phyloP scores from a whole-genome alignment of 371 early-diverging fungal species.

The Rhizomucor pusillus region DNA sequence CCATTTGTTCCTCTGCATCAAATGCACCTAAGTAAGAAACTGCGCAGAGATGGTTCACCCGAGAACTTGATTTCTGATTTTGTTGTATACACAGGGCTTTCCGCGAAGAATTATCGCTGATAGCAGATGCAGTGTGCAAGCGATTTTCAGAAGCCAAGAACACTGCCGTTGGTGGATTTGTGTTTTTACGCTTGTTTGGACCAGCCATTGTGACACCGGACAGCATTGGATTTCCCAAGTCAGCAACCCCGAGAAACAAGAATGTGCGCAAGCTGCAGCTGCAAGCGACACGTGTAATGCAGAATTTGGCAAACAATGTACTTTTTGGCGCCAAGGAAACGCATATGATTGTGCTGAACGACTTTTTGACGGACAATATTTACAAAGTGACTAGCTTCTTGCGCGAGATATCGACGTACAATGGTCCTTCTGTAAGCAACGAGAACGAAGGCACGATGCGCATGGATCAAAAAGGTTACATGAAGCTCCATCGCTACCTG shows the following conservation, averaged over 20 bases:
- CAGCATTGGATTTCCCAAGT: constrained; percentile 47
- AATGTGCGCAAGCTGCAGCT: constrained; percentile 76
- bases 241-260: constrained; percentile 27
- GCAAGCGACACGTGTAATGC: constrained; percentile 91
- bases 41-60: too few relatives aligned
- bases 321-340: constrained; percentile 91
- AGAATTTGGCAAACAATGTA: constrained; percentile 92
- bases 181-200: constrained; percentile 92
- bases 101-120: constrained; percentile 73
- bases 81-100: constrained; percentile 39
- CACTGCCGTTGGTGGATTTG: constrained; percentile 90
- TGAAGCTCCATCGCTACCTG: constrained; percentile 64
- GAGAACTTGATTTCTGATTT: too few relatives aligned
- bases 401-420: constrained; percentile 43
- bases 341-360: constrained; percentile 85
- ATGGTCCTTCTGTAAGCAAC: neutral
- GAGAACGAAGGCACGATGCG: constrained; percentile 8
- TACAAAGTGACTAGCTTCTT: constrained; percentile 60
- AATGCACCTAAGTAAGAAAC: constrained; percentile 67
- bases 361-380: constrained; percentile 75
- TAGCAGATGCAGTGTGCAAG: constrained; percentile 72
- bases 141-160: constrained; percentile 83
- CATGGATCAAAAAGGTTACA: constrained; percentile 53
- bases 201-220: constrained; percentile 91
- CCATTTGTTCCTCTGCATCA: constrained; percentile 69